Evolutionary conservation across 2,329 filamentous ascomycete species (phyloP), one percentile per base, ranked within the genome.

Genomic region (Pseudogymnoascus pannorum): DNA sequence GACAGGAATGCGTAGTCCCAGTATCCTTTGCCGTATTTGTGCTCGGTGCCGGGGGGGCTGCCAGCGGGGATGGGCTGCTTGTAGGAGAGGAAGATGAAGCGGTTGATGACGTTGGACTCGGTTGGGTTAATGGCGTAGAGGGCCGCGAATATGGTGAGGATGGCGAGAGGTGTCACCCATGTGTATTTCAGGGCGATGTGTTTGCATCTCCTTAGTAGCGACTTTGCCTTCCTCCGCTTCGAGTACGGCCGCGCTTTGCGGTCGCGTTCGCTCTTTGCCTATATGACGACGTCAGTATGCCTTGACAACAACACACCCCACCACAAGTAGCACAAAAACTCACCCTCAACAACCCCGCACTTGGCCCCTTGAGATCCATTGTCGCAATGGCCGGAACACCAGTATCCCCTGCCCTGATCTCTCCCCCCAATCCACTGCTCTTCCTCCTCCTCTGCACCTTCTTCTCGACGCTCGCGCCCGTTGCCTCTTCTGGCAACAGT

Each of bases 11-110:
- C 88, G 60, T 96, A 79, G 73, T 97, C 92, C 78, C 87, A 88
- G 40, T 75, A 80, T 14, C 92, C 92, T 75, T 97, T 97, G 73
- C 88, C 92, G 76, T 96, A 97, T 71, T 92, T 18, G 78, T 75
- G 62, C n/a, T n/a, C n/a, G 69, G 81, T 16, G 78, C n/a, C 75
- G 63, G 68, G 81, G 3, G 76, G 76, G 61, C 72, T 76, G 60
- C 74, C 74, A 18, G 76, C 72, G 63, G 67, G 66, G 9, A 66
- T 66, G 14, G 88, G 83, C n/a, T 87, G 83, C 62, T 92, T 84
- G 77, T 97, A 97, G 58, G 92, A 94, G 64, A 97, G 86, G 81
- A 96, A 96, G 74, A 97, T 86, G 74, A 91, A 92, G 75, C 81
- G 82, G 75, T 90, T 82, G 66, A 96, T 74, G 11, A 89, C 89